Evolutionary conservation across 2,329 filamentous ascomycete genomes (phyloP), one percentile per base, ranked within the genome.

Genomic region (Juglanconis sp.): DNA sequence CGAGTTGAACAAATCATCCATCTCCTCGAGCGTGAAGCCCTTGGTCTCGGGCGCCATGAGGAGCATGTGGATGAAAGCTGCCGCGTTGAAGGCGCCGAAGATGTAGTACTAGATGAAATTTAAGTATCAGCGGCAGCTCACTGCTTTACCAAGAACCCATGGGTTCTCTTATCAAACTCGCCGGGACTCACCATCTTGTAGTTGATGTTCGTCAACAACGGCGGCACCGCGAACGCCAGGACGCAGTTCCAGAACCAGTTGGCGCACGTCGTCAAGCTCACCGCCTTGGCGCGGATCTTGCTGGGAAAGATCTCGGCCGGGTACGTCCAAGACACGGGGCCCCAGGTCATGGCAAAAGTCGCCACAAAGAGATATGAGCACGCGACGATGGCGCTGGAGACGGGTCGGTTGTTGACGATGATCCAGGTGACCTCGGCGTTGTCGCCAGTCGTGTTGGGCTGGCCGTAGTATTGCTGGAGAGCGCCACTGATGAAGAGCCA

Each of bases 321-420:
- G 61, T 80, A 80, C 0, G 76, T 77, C 78, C 78, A 81, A 1
- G 76, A 78, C 3, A 79, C 76, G 1, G 80, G 80, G n/a, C 78
- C 79, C 77, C 77, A 79, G 13, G 78, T 80, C 0, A 77, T 73
- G 30, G 88, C 88, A 67, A 84, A 91, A 1, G 82, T 84, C 3
- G 87, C 87, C 15, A 91, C 87, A 67, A 91, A 90, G 17, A 91
- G 82, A 68, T 90, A 91, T 0, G 87, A 87, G 74, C 83, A 88
- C 10, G 87, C 86, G 52, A 87, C 87, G 51, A 92, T 81, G 15
- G 80, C 88, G 60, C 83, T 83, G 2, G 86, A 86, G 1, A 82
- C 79, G 0, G 79, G 69, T 3, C 77, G 73, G 64, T 83, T 80
- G 59, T 79, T 71, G 46, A 76, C 68, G 38, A 87, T 76, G 24